Evolutionary conservation across 768 basidiomycete genomes (phyloP).

Genomic region (Gymnopilus dilepis): DNA sequence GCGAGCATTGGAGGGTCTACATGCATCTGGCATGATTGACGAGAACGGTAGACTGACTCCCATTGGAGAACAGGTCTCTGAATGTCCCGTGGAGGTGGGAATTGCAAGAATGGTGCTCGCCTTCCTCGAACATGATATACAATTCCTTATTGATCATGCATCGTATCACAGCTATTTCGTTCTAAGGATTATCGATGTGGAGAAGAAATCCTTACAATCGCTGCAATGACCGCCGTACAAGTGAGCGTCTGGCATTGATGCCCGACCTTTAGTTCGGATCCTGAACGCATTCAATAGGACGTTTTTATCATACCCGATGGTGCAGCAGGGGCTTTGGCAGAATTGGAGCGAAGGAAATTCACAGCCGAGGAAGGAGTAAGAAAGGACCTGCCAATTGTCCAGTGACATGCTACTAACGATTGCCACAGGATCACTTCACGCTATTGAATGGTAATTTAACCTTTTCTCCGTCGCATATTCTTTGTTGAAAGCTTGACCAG

Average conservation of each 20-base stretch:
- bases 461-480: conserved; percentile 1
- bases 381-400: conserved; percentile 10
- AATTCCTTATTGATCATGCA: not conserved
- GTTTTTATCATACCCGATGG: conserved; percentile 90
- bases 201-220: conserved; percentile 94
- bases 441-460: conserved; percentile 76
- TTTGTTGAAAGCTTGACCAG: conserved; percentile 41
- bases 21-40: conserved; percentile 82
- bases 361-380: conserved; percentile 96
- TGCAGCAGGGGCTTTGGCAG: conserved; percentile 82
- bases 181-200: conserved; percentile 89
- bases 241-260: conserved; percentile 39
- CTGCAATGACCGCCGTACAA: conserved; percentile 94
- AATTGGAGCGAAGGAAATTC: conserved; percentile 93
- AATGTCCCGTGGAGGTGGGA: conserved; percentile 91
- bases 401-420: not conserved
- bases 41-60: conserved; percentile 77
- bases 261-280: not conserved
- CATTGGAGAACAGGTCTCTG: conserved; percentile 86
- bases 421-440: conserved; percentile 86
- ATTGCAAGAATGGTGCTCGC: conserved; percentile 89
- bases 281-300: conserved; percentile 55
- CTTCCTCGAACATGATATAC: not conserved
- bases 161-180: conserved; percentile 68
- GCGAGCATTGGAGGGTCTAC: conserved; percentile 84